phyloP scores from a whole-genome alignment of 1,284 basidiomycete species.

The Anthracocystis panici-leucophaei region DNA sequence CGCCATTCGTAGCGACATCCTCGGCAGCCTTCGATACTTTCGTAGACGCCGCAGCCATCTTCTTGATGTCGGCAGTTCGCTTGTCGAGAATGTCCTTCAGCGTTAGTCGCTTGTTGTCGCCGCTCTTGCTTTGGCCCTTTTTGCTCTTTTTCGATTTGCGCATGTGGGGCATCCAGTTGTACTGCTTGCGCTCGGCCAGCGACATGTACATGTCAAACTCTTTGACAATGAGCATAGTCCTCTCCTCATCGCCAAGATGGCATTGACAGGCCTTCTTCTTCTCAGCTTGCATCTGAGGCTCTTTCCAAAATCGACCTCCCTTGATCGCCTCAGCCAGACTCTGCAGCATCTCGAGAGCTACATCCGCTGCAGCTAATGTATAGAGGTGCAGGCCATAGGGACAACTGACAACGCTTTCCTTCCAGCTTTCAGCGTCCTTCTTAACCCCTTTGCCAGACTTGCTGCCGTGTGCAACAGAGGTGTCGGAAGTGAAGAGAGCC shows the following conservation, averaged over 20 bases:
- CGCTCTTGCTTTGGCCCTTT: background rate
- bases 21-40: too few species aligned
- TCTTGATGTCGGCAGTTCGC: background rate
- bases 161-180: slow-evolving; percentile 20
- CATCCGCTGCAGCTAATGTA: slow-evolving; percentile 3
- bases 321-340: background rate
- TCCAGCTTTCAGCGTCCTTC: slow-evolving; percentile 13
- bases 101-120: background rate
- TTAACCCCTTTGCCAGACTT: background rate
- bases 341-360: slow-evolving; percentile 11
- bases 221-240: background rate
- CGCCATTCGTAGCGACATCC: too few species aligned
- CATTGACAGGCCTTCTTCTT: slow-evolving; percentile 2
- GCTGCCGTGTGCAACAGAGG: background rate
- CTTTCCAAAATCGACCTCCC: background rate
- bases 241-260: background rate
- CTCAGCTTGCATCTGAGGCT: background rate
- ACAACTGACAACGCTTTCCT: slow-evolving; percentile 18
- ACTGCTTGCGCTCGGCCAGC: slow-evolving; percentile 20
- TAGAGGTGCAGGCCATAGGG: slow-evolving; percentile 13
- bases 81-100: slow-evolving; percentile 2
- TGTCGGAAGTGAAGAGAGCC: slow-evolving; percentile 17
- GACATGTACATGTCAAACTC: slow-evolving; percentile 3
- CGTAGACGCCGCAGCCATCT: background rate
- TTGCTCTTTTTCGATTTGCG: slow-evolving; percentile 2